Percentiles rank a stretch among this genome's conserved stretches.
phyloP scores from a whole-genome alignment of 768 basidiomycete species.

The Xerocomus spinulosus region DNA sequence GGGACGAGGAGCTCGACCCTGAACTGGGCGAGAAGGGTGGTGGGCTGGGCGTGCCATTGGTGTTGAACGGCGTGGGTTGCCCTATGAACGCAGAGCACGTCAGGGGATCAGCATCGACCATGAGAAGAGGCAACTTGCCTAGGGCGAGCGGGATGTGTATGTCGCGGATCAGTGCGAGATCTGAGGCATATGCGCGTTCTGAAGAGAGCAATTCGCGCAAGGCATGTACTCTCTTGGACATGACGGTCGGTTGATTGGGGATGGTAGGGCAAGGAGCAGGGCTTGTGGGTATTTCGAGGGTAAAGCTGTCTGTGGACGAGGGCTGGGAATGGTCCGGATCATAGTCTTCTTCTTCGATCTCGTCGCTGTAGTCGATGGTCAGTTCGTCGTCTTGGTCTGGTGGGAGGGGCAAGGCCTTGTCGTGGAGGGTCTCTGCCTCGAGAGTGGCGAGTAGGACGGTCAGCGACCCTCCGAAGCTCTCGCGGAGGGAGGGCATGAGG shows the following conservation, averaged over 20 bases:
- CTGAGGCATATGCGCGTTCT: conserved; percentile 79
- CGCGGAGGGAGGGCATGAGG: conserved; percentile 29
- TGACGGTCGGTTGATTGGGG: conserved; percentile 31
- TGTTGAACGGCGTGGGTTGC: conserved; percentile 37
- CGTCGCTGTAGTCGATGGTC: conserved; percentile 18
- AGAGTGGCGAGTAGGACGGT: conserved; percentile 29
- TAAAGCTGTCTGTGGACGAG: conserved; percentile 26
- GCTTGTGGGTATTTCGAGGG: conserved; percentile 11
- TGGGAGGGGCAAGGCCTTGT: conserved; percentile 30
- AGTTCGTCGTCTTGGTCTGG: conserved; percentile 24
- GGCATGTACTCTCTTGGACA: conserved; percentile 74
- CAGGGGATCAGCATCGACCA: conserved; percentile 5
- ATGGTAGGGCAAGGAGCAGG: conserved; percentile 11
- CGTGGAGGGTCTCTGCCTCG: conserved; percentile 27
- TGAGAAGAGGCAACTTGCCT: conserved; percentile 43
- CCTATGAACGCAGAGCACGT: conserved; percentile 26
- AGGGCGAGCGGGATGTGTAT: conserved; percentile 76
- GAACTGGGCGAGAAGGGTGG: conserved; percentile 31
- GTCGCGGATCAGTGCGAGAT: conserved; percentile 72
- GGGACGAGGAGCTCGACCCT: conserved; percentile 34
- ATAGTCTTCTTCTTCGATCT: conserved; percentile 27
- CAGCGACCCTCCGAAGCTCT: conserved; percentile 31
- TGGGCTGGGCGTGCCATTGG: conserved; percentile 21
- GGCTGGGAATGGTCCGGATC: conserved; percentile 23
- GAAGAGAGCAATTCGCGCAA: conserved; percentile 73